phyloP scores from a whole-genome alignment of 164 flowering plant species.

The Umbilicus rupestris region DNA sequence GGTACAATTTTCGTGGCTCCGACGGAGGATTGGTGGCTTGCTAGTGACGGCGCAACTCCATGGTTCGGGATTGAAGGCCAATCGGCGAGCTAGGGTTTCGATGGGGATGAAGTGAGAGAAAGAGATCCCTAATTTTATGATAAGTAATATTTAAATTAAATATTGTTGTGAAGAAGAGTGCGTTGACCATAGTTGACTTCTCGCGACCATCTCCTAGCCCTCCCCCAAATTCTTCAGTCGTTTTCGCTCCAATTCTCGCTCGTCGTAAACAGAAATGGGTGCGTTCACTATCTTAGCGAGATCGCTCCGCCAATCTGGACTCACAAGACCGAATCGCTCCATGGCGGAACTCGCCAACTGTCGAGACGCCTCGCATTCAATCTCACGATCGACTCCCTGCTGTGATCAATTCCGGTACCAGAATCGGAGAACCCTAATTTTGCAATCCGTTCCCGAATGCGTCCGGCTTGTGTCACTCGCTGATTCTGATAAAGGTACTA shows the following conservation, averaged over 20 bases:
- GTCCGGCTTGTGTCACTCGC: conserved; percentile 48
- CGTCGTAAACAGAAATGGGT: background rate
- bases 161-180: no score
- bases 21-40: background rate
- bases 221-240: no score
- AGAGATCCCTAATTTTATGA: no score
- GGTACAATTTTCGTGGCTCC: background rate
- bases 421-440: conserved; percentile 39
- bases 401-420: conserved; percentile 12
- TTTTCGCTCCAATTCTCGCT: no score
- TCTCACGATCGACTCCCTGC: background rate
- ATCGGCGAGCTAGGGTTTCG: conserved; percentile 2
- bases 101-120: background rate
- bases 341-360: background rate
- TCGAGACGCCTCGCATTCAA: background rate
- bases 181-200: no score
- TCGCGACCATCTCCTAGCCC: no score
- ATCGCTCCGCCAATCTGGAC: background rate
- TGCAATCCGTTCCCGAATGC: conserved; percentile 45
- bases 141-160: no score
- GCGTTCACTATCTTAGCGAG: background rate
- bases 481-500: conserved; percentile 50
- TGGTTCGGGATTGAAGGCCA: background rate
- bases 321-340: background rate
- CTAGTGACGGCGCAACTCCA: background rate